Percentiles rank a stretch among this genome's conserved stretches.
phyloP scores from a whole-genome alignment of 1,284 basidiomycete species.

The Heterobasidion irregulare region DNA sequence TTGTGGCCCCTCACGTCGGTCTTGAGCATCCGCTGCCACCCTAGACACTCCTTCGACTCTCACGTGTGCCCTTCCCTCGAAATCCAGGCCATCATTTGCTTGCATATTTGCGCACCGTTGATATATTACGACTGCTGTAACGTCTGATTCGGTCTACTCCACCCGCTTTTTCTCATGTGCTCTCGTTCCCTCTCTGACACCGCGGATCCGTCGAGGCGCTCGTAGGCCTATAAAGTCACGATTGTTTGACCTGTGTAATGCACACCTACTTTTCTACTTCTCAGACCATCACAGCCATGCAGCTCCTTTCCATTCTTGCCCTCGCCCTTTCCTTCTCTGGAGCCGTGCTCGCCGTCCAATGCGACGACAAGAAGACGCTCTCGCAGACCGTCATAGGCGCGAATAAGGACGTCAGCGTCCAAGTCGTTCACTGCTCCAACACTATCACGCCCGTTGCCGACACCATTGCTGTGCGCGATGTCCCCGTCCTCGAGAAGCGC shows the following conservation, averaged over 20 bases:
- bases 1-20: too few species aligned
- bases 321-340: constrained; percentile 6
- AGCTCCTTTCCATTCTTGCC: constrained; percentile 8
- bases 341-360: constrained; percentile 9
- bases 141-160: background rate
- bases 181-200: too few species aligned
- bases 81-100: too few species aligned
- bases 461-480: background rate
- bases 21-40: too few species aligned
- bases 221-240: background rate
- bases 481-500: constrained; percentile 11
- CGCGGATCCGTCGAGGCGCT: too few species aligned
- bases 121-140: too few species aligned
- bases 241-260: too few species aligned
- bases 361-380: constrained; percentile 14
- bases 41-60: too few species aligned
- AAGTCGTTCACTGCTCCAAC: constrained; percentile 22
- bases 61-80: too few species aligned
- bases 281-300: background rate
- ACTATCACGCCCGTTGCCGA: constrained; percentile 5
- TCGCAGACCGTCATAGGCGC: constrained; percentile 24
- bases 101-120: too few species aligned
- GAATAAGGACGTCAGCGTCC: constrained; percentile 26
- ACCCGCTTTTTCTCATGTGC: background rate
- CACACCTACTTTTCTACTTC: background rate